Evolutionary conservation across 2,329 filamentous ascomycete species (phyloP), one percentile per base, ranked within the genome.

Genomic region (Fonsecaea monophora): DNA sequence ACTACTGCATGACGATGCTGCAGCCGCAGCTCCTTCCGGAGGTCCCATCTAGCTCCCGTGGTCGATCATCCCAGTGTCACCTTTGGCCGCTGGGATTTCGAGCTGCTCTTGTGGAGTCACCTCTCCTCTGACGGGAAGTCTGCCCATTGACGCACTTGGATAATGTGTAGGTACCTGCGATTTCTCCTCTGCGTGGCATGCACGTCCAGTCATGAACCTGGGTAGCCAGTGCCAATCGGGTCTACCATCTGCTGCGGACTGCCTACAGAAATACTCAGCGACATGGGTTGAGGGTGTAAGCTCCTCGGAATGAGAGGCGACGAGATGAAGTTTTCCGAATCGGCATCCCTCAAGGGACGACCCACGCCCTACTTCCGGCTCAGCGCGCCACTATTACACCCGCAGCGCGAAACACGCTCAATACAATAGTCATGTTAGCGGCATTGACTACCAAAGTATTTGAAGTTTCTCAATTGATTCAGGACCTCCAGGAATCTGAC

Each of bases 1-100:
- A 61, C 59, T 61, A 61, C 45, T 61, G 45, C 59, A 53, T 21
- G 59, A 54, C 42, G 59, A 12, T 53, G 37, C 58, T 53, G 32
- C 58, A 53, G 30, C 32, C 32, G 58, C 42, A 50, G 57, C 57
- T 60, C 42, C 25, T 53, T 53, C 58, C 58, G 30, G 34, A 53
- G 6, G 45, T 40, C 37, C 42, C 42, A 37, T 38, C 59, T 61
- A 53, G 59, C 42, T 61, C 59, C 59, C 45, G 59, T 53, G 37
- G 59, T 40, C 59, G 59, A 61, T 61, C 45, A 32, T 61, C 35
- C 59, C 25, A 48, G 59, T 53, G 45, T 40, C 32, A 10, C 25
- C 40, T 7, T 61, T 30, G 12, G 6, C 30, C 53, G 10, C 45
- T 53, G 34, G 3, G 18, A 8, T 35, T 25, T 40, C 25, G 18